A percentile compares a stretch with the other conserved stretches of the same genome.
These are phyloP conservation scores for Aspergillus novofumigatus DNA, from an alignment of 2,329 filamentous ascomycete species.

Conservation along the genomic window DNA sequence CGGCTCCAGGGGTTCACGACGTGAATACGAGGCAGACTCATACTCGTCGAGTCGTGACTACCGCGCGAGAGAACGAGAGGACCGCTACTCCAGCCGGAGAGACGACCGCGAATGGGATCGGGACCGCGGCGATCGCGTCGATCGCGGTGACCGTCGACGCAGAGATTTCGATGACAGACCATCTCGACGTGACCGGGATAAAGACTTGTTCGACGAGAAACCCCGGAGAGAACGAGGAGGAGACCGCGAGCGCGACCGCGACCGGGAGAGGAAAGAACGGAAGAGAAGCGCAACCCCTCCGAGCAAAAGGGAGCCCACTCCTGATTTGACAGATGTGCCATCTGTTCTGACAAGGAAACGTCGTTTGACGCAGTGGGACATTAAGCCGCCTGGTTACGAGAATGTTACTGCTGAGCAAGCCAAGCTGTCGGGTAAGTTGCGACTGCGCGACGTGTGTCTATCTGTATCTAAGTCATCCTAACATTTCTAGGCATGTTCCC, in stretches of 20 bases:
- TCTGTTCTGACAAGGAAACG: slow-evolving; percentile 81
- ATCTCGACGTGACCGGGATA: slow-evolving; percentile 47
- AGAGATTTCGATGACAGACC: slow-evolving; percentile 61
- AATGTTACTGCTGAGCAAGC: slow-evolving; percentile 98
- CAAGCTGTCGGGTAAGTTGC: slow-evolving; percentile 69
- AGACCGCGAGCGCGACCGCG: slow-evolving; percentile 44
- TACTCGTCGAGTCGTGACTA: slow-evolving; percentile 93
- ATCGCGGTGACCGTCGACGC: slow-evolving; percentile 48
- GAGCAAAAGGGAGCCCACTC: slow-evolving; percentile 90
- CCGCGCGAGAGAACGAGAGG: slow-evolving; percentile 87
- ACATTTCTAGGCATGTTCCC: slow-evolving; percentile 77
- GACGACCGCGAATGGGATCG: slow-evolving; percentile 75
- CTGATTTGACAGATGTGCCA: slow-evolving; percentile 83
- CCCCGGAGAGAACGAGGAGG: slow-evolving; percentile 41
- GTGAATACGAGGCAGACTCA: slow-evolving; percentile 72
- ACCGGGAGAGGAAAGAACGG: slow-evolving; percentile 48
- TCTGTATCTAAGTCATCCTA: background rate
- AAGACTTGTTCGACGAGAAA: slow-evolving; percentile 62
- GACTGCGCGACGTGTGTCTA: background rate
- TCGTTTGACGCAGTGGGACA: slow-evolving; percentile 97
- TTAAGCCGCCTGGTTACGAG: slow-evolving; percentile 96
- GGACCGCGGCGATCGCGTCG: slow-evolving; percentile 60
- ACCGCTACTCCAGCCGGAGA: slow-evolving; percentile 73
- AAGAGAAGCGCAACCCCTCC: slow-evolving; percentile 75
- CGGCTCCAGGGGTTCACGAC: slow-evolving; percentile 61